These are phyloP conservation scores for Alternaria brassicae DNA, from an alignment of 2,329 filamentous ascomycete species.

Conservation along the genomic window DNA sequence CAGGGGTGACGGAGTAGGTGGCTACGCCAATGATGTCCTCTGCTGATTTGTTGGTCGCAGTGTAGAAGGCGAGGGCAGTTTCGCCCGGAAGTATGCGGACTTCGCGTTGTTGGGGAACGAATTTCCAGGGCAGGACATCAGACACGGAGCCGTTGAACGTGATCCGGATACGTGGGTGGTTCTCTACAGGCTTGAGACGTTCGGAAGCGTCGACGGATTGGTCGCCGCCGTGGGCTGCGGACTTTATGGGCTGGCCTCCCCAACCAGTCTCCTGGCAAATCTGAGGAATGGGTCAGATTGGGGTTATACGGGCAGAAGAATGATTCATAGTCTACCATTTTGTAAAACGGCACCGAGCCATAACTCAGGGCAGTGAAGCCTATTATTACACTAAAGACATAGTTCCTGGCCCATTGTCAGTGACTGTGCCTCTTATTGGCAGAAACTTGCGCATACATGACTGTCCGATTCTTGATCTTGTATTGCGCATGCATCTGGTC, in stretches of 20 bases:
- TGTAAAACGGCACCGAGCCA: slow-evolving; percentile 84
- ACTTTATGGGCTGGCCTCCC: slow-evolving; percentile 91
- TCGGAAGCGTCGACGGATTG: slow-evolving; percentile 70
- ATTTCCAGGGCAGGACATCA: slow-evolving; percentile 96
- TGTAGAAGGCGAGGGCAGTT: slow-evolving; percentile 97
- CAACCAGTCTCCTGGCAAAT: slow-evolving; percentile 88
- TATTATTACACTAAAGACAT: slow-evolving; percentile 77
- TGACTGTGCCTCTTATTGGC: not conserved
- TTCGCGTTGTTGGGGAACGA: slow-evolving; percentile 94
- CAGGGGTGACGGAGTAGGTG: slow-evolving; percentile 96
- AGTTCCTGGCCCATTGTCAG: slow-evolving; percentile 62
- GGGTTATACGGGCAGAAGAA: not conserved
- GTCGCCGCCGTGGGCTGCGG: slow-evolving; percentile 68
- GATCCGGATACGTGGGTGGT: slow-evolving; percentile 85
- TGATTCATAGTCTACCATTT: slow-evolving; percentile 66
- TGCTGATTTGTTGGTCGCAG: slow-evolving; percentile 87
- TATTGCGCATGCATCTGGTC: slow-evolving; percentile 70
- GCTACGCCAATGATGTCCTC: slow-evolving; percentile 97
- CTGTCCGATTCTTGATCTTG: slow-evolving; percentile 71
- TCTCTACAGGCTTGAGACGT: slow-evolving; percentile 80
- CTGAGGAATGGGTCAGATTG: slow-evolving; percentile 50
- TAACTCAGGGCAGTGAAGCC: slow-evolving; percentile 82
- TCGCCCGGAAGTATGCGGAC: slow-evolving; percentile 94
- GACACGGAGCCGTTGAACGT: slow-evolving; percentile 97
- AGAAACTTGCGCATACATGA: slow-evolving; percentile 57